A percentile compares a stretch with the other conserved stretches of the same genome.
Evolutionary conservation across 139 green algal species (phyloP).

Genomic region (Picochlorum sp.): DNA sequence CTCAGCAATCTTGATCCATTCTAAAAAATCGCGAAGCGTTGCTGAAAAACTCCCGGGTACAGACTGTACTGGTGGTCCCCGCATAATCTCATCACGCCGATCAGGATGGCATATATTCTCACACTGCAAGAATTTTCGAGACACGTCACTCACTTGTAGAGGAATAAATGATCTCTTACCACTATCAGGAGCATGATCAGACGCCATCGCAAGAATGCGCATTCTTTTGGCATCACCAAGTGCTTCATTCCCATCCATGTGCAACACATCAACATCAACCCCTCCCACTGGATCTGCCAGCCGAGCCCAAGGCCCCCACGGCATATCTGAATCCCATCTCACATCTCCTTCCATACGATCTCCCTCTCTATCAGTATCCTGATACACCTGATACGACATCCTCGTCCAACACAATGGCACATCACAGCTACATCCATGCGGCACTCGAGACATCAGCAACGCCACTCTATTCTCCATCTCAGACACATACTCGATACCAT

Average conservation of each 20-base stretch:
- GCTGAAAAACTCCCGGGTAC: neutral
- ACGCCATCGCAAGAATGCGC: slow-evolving; percentile 5
- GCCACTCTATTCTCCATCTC: too few species aligned
- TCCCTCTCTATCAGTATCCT: slow-evolving; percentile 4
- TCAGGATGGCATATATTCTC: neutral
- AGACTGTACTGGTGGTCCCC: neutral
- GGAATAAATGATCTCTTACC: slow-evolving; percentile 9
- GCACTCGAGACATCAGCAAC: too few species aligned
- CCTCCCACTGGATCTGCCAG: slow-evolving; percentile 34
- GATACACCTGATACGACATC: slow-evolving; percentile 9
- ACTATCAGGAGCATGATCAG: slow-evolving; percentile 14
- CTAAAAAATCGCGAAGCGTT: neutral
- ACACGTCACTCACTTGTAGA: neutral
- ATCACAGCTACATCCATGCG: too few species aligned
- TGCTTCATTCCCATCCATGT: neutral
- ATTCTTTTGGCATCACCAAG: neutral
- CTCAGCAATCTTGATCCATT: neutral
- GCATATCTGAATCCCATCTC: slow-evolving; percentile 45
- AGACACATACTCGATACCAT: neutral
- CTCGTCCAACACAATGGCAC: neutral
- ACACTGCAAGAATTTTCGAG: neutral
- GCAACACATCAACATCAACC: slow-evolving; percentile 3
- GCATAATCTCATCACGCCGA: too few species aligned
- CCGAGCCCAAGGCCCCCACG: slow-evolving; percentile 59
- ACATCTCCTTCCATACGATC: neutral